Percentiles rank a stretch among this genome's conserved stretches.
phyloP scores from a whole-genome alignment of 2,329 filamentous ascomycete genomes.

The Phyllosticta capitalensis region DNA sequence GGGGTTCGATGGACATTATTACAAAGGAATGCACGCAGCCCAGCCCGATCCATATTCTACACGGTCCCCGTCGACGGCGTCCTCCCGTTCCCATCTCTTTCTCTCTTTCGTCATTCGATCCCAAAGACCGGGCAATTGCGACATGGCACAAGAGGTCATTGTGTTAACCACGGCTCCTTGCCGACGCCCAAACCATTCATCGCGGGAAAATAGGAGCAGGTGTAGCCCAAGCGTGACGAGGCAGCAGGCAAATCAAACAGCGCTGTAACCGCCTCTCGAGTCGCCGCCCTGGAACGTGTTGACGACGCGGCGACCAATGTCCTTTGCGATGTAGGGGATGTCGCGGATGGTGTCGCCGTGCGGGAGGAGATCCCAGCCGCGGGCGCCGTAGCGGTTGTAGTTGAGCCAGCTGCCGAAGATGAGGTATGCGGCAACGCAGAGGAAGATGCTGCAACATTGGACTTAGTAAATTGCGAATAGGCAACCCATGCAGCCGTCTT shows the following conservation, averaged over 20 bases:
- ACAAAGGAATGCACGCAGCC: neutral
- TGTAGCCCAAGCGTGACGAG: neutral
- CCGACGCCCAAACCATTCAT: too few relatives aligned
- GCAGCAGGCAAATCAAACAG: slow-evolving; percentile 50
- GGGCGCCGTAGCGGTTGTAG: slow-evolving; percentile 91
- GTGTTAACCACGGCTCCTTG: too few relatives aligned
- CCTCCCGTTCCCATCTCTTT: neutral
- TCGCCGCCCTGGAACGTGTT: slow-evolving; percentile 78
- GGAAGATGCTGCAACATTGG: slow-evolving; percentile 62
- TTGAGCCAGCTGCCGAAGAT: slow-evolving; percentile 99
- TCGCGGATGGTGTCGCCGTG: slow-evolving; percentile 90
- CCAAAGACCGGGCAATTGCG: too few relatives aligned
- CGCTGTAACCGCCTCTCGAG: slow-evolving; percentile 84
- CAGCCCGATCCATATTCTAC: neutral
- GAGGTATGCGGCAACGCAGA: slow-evolving; percentile 77
- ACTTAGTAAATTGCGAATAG: too few relatives aligned
- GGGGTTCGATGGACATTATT: neutral
- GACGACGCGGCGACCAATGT: slow-evolving; percentile 70
- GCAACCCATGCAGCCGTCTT: too few relatives aligned
- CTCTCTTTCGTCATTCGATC: neutral
- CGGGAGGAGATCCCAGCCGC: slow-evolving; percentile 89
- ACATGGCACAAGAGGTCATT: too few relatives aligned
- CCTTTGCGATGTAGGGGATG: slow-evolving; percentile 82
- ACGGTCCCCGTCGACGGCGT: neutral
- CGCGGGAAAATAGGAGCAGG: neutral